A percentile compares a stretch with the other conserved stretches of the same genome.
Evolutionary conservation across 2,329 filamentous ascomycete species (phyloP).

Genomic region (Tolypocladium nubicola): DNA sequence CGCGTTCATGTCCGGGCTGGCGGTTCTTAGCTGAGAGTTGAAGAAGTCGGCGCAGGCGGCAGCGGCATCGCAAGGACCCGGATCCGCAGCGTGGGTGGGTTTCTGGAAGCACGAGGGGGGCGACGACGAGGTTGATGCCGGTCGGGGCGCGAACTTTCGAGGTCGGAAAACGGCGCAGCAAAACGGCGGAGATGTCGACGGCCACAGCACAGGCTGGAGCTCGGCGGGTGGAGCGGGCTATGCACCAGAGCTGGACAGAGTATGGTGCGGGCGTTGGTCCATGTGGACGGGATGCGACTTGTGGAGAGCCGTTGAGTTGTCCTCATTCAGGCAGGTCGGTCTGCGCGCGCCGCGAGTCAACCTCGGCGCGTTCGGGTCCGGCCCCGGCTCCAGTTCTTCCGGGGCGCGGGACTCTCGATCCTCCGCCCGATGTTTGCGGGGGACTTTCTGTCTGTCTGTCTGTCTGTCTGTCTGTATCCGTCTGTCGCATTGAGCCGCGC

Average conservation of each 20-base stretch:
- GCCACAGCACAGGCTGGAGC: background rate
- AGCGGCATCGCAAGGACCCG: background rate
- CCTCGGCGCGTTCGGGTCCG: background rate
- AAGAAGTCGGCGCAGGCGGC: background rate
- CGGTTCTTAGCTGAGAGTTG: background rate
- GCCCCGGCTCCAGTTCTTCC: background rate
- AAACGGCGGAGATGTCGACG: background rate
- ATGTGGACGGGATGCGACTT: background rate
- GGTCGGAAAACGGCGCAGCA: background rate
- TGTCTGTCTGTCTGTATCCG: background rate
- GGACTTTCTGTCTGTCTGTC: background rate
- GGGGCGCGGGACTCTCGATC: background rate
- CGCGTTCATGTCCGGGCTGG: background rate
- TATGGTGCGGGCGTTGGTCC: background rate
- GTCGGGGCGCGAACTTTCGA: background rate
- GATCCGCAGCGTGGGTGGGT: background rate
- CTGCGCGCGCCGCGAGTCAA: background rate
- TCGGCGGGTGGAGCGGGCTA: background rate
- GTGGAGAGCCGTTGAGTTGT: background rate
- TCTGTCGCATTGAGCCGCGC: background rate
- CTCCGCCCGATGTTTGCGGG: no score
- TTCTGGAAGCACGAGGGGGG: background rate
- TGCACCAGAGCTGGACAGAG: background rate
- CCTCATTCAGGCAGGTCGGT: background rate
- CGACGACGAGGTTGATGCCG: background rate